These are phyloP conservation scores for Pseudozyma sp. DNA, from an alignment of 1,284 basidiomycete genomes.

Conservation along the genomic window DNA sequence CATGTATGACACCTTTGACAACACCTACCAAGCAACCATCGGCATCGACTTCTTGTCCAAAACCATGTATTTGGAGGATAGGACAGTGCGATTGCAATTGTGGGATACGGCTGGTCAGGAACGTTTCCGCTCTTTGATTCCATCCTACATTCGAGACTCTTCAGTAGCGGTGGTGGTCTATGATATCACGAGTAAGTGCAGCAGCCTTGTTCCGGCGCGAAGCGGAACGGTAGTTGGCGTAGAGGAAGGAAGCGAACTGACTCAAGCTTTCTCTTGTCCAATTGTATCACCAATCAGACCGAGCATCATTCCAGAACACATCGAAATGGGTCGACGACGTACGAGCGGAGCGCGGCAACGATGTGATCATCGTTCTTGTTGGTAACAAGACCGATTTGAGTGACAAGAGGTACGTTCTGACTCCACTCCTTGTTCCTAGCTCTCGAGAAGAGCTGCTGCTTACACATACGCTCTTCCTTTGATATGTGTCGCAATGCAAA, in stretches of 20 bases:
- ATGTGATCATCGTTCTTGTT: conserved; percentile 98
- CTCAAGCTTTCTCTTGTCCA: too few species aligned
- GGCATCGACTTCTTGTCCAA: conserved; percentile 99
- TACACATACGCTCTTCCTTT: too few species aligned
- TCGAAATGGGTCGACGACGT: conserved; percentile 99
- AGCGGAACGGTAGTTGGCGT: too few species aligned
- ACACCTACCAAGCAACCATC: conserved; percentile 99
- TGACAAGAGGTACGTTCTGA: conserved; percentile 61
- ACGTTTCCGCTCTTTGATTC: conserved; percentile 96
- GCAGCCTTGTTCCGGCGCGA: too few species aligned
- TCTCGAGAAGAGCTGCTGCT: not conserved
- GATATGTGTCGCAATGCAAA: too few species aligned
- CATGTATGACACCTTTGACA: conserved; percentile 99
- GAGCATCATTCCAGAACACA: conserved; percentile 95
- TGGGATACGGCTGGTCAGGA: conserved; percentile 99
- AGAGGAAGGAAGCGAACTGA: too few species aligned
- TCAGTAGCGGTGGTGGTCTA: conserved; percentile 98
- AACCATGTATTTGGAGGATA: conserved; percentile 99
- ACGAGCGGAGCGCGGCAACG: conserved; percentile 93
- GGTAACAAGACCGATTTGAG: conserved; percentile 94
- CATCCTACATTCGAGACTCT: conserved; percentile 98
- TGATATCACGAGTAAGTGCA: conserved; percentile 91
- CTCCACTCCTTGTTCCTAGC: not conserved
- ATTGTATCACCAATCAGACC: conserved; percentile 72
- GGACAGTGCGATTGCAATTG: conserved; percentile 94